These are phyloP conservation scores for Panaeolus papilionaceus DNA, from an alignment of 768 basidiomycete genomes.

Conservation along the genomic window DNA sequence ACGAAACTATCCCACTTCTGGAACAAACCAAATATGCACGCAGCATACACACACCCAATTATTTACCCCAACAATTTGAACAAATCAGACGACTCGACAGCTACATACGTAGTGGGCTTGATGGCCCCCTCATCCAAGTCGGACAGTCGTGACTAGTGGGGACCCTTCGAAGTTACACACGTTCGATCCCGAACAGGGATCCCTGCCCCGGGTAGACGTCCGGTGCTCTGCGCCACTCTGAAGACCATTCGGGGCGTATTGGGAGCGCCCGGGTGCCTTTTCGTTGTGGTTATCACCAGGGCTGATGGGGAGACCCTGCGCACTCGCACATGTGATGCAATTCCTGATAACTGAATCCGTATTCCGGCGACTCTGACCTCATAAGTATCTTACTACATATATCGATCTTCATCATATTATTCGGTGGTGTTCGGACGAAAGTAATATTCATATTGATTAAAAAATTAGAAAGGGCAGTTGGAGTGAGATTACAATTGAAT, in stretches of 20 bases:
- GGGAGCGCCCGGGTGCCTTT: slow-evolving; percentile 2
- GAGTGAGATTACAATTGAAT: background rate
- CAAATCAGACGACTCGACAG: background rate
- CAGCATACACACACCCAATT: background rate
- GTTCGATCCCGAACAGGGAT: no score
- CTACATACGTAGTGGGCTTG: background rate
- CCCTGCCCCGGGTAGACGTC: no score
- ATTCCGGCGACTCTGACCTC: background rate
- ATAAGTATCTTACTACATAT: background rate
- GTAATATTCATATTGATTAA: background rate
- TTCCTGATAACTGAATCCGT: background rate
- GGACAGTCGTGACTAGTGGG: no score
- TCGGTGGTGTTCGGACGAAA: slow-evolving; percentile 1
- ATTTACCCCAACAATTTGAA: background rate
- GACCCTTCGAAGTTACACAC: no score
- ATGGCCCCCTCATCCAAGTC: no score
- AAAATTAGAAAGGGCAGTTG: no score
- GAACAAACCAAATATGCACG: background rate
- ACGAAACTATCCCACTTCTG: background rate
- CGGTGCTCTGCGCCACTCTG: no score
- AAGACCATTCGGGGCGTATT: background rate
- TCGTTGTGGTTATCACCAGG: background rate
- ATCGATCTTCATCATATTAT: background rate
- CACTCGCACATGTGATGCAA: background rate
- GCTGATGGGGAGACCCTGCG: background rate